A percentile compares a stretch with the other conserved stretches of the same genome.
Conservation (phyloP, 139 green algal species). For the Coelastrella sp. region DNA sequence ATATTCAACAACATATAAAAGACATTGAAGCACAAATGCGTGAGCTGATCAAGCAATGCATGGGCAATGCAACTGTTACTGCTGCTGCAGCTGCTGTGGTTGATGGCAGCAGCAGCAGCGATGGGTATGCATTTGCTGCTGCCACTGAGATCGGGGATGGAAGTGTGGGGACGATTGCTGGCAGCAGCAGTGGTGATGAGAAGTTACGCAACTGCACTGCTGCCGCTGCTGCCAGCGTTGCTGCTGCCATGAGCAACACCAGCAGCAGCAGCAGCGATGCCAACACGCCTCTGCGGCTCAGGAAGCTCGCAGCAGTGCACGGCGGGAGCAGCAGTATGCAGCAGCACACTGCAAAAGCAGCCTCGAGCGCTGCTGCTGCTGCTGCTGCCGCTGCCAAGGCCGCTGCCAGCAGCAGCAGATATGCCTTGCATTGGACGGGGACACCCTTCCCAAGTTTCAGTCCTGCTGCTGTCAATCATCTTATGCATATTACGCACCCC, state of each 20-base stretch:
- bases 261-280: slow-evolving; percentile 1
- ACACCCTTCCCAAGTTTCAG: not conserved
- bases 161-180: slow-evolving; percentile 1
- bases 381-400: not conserved
- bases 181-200: not conserved
- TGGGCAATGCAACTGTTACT: not conserved
- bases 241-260: slow-evolving; percentile 19
- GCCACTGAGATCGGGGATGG: slow-evolving; percentile 11
- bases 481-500: not conserved
- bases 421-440: slow-evolving; percentile 4
- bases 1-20: not conserved
- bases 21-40: not conserved
- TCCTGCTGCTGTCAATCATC: not conserved
- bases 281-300: not conserved
- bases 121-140: not conserved
- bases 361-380: not conserved
- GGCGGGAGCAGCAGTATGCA: not conserved
- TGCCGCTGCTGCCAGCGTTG: not conserved
- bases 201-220: not conserved
- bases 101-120: not conserved
- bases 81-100: not conserved
- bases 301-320: not conserved
- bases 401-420: not conserved
- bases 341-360: not conserved
- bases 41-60: not conserved